Percentiles rank a stretch among this genome's conserved stretches.
Evolutionary conservation across 768 basidiomycete species (phyloP).

Genomic region (Ramaria rubella): DNA sequence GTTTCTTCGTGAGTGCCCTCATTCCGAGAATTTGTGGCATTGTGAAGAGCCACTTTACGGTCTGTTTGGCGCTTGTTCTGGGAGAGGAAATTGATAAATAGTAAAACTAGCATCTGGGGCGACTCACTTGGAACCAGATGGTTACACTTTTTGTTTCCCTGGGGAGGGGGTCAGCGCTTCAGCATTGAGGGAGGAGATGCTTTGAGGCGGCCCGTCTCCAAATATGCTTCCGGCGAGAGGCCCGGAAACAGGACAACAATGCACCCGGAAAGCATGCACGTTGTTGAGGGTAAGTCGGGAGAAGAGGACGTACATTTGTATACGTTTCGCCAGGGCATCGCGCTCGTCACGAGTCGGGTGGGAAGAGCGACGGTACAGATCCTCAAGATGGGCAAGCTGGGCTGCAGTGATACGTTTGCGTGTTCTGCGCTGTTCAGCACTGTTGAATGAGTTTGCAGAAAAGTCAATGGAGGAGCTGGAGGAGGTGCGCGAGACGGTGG

Average conservation of each 20-base stretch:
- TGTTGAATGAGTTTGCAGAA: conserved; percentile 27
- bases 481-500: conserved; percentile 42
- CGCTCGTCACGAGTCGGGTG: conserved; percentile 73
- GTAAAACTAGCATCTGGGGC: background rate
- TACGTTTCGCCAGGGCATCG: conserved; percentile 52
- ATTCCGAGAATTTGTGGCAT: conserved; percentile 6
- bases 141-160: conserved; percentile 27
- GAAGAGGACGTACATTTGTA: conserved; percentile 49
- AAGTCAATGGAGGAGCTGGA: conserved; percentile 46
- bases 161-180: conserved; percentile 33
- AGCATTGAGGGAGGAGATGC: conserved; percentile 23
- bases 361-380: conserved; percentile 63
- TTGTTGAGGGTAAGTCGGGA: background rate
- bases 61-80: conserved; percentile 33
- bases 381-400: conserved; percentile 67
- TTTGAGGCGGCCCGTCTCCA: conserved; percentile 21
- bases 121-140: conserved; percentile 26
- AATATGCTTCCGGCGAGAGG: background rate
- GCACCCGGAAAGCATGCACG: no score
- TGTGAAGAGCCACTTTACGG: conserved; percentile 21
- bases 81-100: background rate
- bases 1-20: background rate
- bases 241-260: no score
- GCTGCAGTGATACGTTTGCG: conserved; percentile 63
- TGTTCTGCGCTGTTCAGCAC: conserved; percentile 41